Evolutionary conservation across 2,329 filamentous ascomycete genomes (phyloP).

Genomic region (Aspergillus sp.): DNA sequence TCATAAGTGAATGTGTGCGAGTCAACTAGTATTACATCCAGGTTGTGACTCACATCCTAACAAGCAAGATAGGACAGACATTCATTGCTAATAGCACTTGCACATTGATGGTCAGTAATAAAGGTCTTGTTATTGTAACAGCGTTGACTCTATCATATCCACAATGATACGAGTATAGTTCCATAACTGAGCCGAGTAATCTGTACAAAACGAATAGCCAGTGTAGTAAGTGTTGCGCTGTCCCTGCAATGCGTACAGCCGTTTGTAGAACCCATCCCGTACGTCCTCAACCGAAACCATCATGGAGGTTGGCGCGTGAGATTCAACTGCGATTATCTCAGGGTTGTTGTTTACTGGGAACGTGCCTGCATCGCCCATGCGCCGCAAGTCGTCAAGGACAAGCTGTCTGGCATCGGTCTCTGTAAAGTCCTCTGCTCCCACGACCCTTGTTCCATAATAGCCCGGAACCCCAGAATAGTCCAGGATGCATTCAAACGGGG

Average conservation of each 20-base stretch:
- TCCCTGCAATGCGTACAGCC: conserved; percentile 46
- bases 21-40: background rate
- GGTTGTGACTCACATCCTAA: too few species aligned
- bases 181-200: conserved; percentile 23
- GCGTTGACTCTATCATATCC: conserved; percentile 1
- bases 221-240: conserved; percentile 48
- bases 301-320: conserved; percentile 37
- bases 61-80: too few species aligned
- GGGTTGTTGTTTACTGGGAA: conserved; percentile 17
- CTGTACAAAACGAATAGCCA: conserved; percentile 36
- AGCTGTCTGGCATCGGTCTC: conserved; percentile 12
- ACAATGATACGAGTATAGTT: conserved; percentile 17
- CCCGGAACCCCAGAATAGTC: conserved; percentile 11
- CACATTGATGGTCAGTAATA: too few species aligned
- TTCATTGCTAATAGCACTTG: too few species aligned
- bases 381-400: conserved; percentile 13
- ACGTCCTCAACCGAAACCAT: conserved; percentile 35
- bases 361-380: conserved; percentile 12
- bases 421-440: conserved; percentile 23
- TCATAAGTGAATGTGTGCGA: background rate
- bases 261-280: conserved; percentile 42
- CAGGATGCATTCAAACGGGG: conserved; percentile 10
- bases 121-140: background rate
- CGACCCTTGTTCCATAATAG: conserved; percentile 5
- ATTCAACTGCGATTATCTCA: conserved; percentile 34